Evolutionary conservation across 192 early-diverging fungal species (phyloP).

Genomic region (Entomortierella lignicola): DNA sequence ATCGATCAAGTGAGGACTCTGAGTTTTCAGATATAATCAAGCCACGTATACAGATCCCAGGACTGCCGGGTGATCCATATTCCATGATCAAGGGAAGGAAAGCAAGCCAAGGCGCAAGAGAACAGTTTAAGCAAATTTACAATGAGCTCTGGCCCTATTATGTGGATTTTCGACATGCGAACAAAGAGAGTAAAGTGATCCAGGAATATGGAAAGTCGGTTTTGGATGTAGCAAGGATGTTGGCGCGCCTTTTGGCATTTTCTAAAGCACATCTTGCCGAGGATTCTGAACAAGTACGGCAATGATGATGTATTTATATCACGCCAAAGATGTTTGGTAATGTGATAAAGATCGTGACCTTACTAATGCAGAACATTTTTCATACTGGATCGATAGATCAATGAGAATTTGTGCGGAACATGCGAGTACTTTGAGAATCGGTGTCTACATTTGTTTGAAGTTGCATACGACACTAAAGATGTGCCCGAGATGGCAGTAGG

Average conservation of each 20-base stretch:
- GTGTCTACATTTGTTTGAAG: slow-evolving; percentile 78
- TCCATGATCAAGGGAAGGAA: slow-evolving; percentile 57
- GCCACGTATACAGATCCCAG: slow-evolving; percentile 53
- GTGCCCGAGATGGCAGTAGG: slow-evolving; percentile 71
- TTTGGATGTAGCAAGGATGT: slow-evolving; percentile 68
- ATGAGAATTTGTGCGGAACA: slow-evolving; percentile 68
- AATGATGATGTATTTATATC: not conserved
- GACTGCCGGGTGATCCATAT: slow-evolving; percentile 60
- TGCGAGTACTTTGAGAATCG: slow-evolving; percentile 85
- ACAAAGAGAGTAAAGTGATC: slow-evolving; percentile 78
- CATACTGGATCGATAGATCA: slow-evolving; percentile 51
- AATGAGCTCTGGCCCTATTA: slow-evolving; percentile 75
- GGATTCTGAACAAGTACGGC: slow-evolving; percentile 70
- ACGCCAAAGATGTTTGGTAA: no score
- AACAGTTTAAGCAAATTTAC: slow-evolving; percentile 73
- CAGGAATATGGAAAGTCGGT: slow-evolving; percentile 74
- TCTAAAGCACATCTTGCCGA: slow-evolving; percentile 61
- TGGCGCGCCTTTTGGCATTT: slow-evolving; percentile 66
- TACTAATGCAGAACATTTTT: not conserved
- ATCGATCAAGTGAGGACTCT: slow-evolving; percentile 23
- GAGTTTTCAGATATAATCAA: slow-evolving; percentile 16
- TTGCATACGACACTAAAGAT: slow-evolving; percentile 77
- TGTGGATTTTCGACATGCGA: slow-evolving; percentile 70
- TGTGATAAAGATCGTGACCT: no score
- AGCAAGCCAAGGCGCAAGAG: slow-evolving; percentile 64